Evolutionary conservation across 1,139 yeast species (phyloP).

Genomic region (Yamadazyma conglobata): DNA sequence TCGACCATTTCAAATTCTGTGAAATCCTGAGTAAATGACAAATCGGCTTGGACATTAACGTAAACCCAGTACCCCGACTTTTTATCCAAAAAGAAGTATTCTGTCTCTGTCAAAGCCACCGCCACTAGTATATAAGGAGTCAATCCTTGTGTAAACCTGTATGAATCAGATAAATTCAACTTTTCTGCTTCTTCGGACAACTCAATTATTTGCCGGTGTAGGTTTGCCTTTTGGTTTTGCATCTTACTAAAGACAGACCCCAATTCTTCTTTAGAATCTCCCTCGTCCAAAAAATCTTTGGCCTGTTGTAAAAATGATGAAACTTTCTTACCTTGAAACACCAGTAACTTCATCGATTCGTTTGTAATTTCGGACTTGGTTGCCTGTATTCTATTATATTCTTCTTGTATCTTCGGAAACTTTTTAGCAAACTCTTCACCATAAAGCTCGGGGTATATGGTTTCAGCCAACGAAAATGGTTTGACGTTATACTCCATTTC

Average conservation of each 20-base stretch:
- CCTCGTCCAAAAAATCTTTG: slow-evolving; percentile 10
- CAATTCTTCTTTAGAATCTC: slow-evolving; percentile 17
- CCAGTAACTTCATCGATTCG: slow-evolving; percentile 22
- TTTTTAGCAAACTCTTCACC: slow-evolving; percentile 5
- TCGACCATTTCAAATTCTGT: slow-evolving; percentile 9
- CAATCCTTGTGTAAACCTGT: slow-evolving; percentile 9
- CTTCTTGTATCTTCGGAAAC: slow-evolving; percentile 5
- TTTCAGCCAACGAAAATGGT: slow-evolving; percentile 10
- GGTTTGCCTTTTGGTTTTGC: slow-evolving; percentile 16
- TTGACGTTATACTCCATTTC: slow-evolving; percentile 14
- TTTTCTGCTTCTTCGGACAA: slow-evolving; percentile 10
- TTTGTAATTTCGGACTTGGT: slow-evolving; percentile 18
- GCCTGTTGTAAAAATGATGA: slow-evolving; percentile 12
- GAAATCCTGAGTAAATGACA: slow-evolving; percentile 9
- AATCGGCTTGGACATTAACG: slow-evolving; percentile 9
- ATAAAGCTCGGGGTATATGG: slow-evolving; percentile 14
- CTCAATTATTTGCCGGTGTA: slow-evolving; percentile 21
- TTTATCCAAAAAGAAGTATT: slow-evolving; percentile 24
- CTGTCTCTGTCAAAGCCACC: slow-evolving; percentile 27
- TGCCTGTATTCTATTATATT: slow-evolving; percentile 7
- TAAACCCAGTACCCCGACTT: slow-evolving; percentile 19
- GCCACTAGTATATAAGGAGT: slow-evolving; percentile 24
- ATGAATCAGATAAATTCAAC: slow-evolving; percentile 14
- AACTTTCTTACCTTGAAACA: slow-evolving; percentile 15
- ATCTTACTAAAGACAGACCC: slow-evolving; percentile 18